Conservation (phyloP, 495 filamentous ascomycete genomes). For the Xylaria scruposa region DNA sequence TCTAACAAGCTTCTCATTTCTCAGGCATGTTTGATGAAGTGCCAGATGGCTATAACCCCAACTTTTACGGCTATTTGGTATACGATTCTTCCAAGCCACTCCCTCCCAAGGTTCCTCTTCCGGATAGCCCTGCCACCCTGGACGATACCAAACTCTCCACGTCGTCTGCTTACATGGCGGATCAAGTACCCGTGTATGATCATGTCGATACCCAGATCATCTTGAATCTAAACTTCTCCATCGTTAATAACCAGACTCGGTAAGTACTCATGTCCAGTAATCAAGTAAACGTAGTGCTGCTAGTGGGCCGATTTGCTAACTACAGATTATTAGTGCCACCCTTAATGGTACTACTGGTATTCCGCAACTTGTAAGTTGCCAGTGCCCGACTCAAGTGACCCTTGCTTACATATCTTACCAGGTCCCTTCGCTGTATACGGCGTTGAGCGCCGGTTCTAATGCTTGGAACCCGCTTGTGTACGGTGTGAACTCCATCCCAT, state of each 20-base stretch:
- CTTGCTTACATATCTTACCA: slow-evolving; percentile 30
- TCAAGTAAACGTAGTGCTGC: too few relatives aligned
- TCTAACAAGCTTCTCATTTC: slow-evolving; percentile 11
- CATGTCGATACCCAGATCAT: slow-evolving; percentile 59
- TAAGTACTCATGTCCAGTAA: slow-evolving; percentile 38
- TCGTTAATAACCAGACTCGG: slow-evolving; percentile 70
- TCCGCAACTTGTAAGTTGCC: slow-evolving; percentile 6
- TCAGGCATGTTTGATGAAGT: slow-evolving; percentile 64
- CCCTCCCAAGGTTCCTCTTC: slow-evolving; percentile 44
- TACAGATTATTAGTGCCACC: neutral
- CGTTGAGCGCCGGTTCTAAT: slow-evolving; percentile 8
- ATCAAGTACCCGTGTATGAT: slow-evolving; percentile 47
- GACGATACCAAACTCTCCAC: slow-evolving; percentile 65
- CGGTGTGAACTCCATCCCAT: slow-evolving; percentile 28
- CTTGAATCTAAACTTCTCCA: slow-evolving; percentile 67
- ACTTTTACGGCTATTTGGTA: slow-evolving; percentile 69
- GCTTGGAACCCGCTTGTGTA: slow-evolving; percentile 21
- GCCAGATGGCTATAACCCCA: slow-evolving; percentile 60
- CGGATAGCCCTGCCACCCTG: slow-evolving; percentile 55
- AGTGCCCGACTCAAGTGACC: neutral
- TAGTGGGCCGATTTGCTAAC: neutral
- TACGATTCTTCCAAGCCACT: slow-evolving; percentile 64
- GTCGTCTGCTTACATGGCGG: slow-evolving; percentile 52
- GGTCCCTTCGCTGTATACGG: slow-evolving; percentile 81
- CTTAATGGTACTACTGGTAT: slow-evolving; percentile 18